Evolutionary conservation across 2,329 filamentous ascomycete species (phyloP).

Genomic region (Pseudogymnoascus sp.): DNA sequence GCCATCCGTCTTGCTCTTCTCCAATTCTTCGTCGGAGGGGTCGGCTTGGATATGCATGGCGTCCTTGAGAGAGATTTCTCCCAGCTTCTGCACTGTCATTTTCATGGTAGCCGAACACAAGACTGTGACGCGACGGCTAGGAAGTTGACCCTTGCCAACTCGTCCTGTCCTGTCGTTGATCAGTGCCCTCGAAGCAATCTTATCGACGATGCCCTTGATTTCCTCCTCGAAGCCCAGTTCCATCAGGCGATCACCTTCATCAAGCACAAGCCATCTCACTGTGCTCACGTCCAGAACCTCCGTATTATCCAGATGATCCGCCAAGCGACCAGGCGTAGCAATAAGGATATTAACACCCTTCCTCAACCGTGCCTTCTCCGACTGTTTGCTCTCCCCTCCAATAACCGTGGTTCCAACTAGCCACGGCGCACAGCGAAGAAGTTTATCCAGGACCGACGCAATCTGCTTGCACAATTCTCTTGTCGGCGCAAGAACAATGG

Average conservation of each 20-base stretch:
- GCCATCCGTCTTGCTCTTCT: constrained; percentile 39
- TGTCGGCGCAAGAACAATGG: constrained; percentile 87
- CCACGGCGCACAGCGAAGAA: constrained; percentile 87
- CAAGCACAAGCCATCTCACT: constrained; percentile 87
- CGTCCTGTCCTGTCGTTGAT: constrained; percentile 51
- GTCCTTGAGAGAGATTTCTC: constrained; percentile 91
- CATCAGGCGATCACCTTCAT: constrained; percentile 97
- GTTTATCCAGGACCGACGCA: constrained; percentile 70
- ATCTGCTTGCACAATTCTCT: constrained; percentile 94
- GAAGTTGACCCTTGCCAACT: constrained; percentile 50
- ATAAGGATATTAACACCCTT: constrained; percentile 96
- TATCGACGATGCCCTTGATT: constrained; percentile 74
- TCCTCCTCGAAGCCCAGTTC: constrained; percentile 96
- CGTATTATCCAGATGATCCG: constrained; percentile 88
- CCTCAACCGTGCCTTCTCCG: constrained; percentile 84
- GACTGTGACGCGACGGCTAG: constrained; percentile 71
- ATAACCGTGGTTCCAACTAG: constrained; percentile 81
- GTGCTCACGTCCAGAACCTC: constrained; percentile 79
- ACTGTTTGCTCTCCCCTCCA: constrained; percentile 60
- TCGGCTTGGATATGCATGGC: constrained; percentile 77
- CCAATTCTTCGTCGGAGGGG: constrained; percentile 39
- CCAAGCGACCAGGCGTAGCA: constrained; percentile 83
- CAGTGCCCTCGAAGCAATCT: constrained; percentile 58
- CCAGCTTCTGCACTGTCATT: constrained; percentile 88
- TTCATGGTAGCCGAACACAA: constrained; percentile 97